Evolutionary conservation across 345 rosid species (phyloP).

Genomic region (Eucalyptus melliodora): DNA sequence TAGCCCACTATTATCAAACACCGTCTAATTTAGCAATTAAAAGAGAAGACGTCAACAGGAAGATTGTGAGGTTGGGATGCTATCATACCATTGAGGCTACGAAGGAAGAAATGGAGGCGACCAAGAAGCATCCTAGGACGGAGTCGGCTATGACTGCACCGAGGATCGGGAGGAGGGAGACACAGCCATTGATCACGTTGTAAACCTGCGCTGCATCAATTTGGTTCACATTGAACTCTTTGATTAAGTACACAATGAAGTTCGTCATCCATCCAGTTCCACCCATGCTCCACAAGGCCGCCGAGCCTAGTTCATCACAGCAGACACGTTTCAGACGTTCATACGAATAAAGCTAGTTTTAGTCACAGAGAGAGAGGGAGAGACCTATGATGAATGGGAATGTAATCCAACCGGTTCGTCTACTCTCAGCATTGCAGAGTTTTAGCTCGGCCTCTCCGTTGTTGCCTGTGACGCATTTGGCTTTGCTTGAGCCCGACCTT

Average conservation of each 20-base stretch:
- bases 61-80: background rate
- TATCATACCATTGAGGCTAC: slow-evolving; percentile 16
- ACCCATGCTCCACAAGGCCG: background rate
- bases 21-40: background rate
- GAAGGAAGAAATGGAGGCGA: slow-evolving; percentile 13
- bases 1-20: background rate
- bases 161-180: background rate
- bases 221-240: slow-evolving; percentile 4
- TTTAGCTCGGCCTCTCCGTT: background rate
- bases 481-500: background rate
- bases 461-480: background rate
- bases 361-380: background rate
- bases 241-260: slow-evolving; percentile 13
- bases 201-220: slow-evolving; percentile 14
- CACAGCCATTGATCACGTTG: slow-evolving; percentile 4
- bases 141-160: slow-evolving; percentile 32
- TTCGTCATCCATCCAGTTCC: slow-evolving; percentile 20
- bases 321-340: background rate
- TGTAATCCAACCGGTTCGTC: slow-evolving; percentile 36
- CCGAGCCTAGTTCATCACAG: background rate
- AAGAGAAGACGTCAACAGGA: too few relatives aligned
- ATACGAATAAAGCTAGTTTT: background rate
- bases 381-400: slow-evolving; percentile 38
- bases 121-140: slow-evolving; percentile 9
- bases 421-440: background rate